Evolutionary conservation across 2,329 filamentous ascomycete species (phyloP).

Genomic region (Fusarium fujikuroi): DNA sequence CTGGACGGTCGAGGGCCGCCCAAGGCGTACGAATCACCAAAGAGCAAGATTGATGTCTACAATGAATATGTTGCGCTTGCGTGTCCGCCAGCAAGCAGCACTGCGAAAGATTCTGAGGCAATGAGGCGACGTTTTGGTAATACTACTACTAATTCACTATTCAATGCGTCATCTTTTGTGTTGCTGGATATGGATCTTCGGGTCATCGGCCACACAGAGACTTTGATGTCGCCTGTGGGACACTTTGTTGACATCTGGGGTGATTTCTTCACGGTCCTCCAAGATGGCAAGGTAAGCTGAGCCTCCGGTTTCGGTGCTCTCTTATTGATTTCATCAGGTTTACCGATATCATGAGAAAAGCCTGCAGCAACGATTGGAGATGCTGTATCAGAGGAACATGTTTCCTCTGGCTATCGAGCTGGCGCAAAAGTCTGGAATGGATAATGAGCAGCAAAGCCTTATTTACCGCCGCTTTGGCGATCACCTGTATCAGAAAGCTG

Average conservation of each 20-base stretch:
- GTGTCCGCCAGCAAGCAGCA: constrained; percentile 74
- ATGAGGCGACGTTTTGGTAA: constrained; percentile 79
- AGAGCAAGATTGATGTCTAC: constrained; percentile 82
- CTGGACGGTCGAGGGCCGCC: constrained; percentile 86
- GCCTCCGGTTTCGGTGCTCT: not conserved
- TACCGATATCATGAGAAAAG: constrained; percentile 91
- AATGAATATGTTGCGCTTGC: constrained; percentile 89
- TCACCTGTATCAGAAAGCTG: constrained; percentile 91
- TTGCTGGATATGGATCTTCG: constrained; percentile 92
- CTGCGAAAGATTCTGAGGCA: constrained; percentile 65
- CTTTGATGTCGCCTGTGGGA: constrained; percentile 82
- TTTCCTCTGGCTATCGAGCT: constrained; percentile 92
- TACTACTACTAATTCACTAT: constrained; percentile 75
- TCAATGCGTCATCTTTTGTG: constrained; percentile 88
- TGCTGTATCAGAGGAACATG: constrained; percentile 92
- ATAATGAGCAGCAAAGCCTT: constrained; percentile 82
- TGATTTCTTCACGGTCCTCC: constrained; percentile 87
- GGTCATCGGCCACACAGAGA: constrained; percentile 89
- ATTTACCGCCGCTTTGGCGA: constrained; percentile 96
- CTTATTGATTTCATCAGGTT: constrained; percentile 63
- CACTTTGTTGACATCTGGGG: constrained; percentile 89
- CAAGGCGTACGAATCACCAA: constrained; percentile 90
- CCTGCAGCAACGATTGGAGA: constrained; percentile 89
- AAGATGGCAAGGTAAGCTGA: constrained; percentile 83
- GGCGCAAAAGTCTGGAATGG: constrained; percentile 87